Percentiles rank a stretch among this genome's conserved stretches.
These are phyloP conservation scores for Oryza brachyantha DNA, from an alignment of 176 grass and related monocot species.

Conservation along the genomic window DNA sequence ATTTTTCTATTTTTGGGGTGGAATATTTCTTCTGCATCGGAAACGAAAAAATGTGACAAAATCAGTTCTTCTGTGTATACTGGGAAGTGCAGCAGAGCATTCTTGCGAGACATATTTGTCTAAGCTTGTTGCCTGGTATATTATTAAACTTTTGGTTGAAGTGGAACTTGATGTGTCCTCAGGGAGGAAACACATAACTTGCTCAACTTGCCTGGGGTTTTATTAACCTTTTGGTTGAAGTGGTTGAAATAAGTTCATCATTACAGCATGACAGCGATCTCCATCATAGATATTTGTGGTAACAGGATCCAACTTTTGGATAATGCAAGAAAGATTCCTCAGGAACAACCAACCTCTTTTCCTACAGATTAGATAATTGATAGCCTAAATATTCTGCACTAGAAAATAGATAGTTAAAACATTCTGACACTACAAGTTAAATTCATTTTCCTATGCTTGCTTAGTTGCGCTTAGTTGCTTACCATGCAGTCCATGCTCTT, in stretches of 20 bases:
- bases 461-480: too few relatives aligned
- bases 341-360: neutral
- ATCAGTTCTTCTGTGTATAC: neutral
- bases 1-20: neutral
- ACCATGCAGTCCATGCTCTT: neutral
- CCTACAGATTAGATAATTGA: neutral
- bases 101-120: neutral
- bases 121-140: conserved; percentile 3
- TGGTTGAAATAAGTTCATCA: neutral
- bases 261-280: neutral
- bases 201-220: neutral
- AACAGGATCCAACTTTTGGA: neutral
- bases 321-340: conserved; percentile 2
- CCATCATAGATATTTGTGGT: neutral
- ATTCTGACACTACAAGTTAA: conserved; percentile 1
- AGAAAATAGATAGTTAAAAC: neutral
- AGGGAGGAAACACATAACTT: neutral
- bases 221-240: conserved; percentile 12
- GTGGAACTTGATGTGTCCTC: conserved; percentile 10
- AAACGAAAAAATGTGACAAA: neutral
- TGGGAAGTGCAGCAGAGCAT: neutral
- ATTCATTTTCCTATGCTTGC: neutral
- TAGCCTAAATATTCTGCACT: neutral
- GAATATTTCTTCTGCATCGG: neutral
- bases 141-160: too few relatives aligned